A percentile compares a stretch with the other conserved stretches of the same genome.
Conservation (phyloP, 257 asterid genomes). For the Capsicum chinense region DNA sequence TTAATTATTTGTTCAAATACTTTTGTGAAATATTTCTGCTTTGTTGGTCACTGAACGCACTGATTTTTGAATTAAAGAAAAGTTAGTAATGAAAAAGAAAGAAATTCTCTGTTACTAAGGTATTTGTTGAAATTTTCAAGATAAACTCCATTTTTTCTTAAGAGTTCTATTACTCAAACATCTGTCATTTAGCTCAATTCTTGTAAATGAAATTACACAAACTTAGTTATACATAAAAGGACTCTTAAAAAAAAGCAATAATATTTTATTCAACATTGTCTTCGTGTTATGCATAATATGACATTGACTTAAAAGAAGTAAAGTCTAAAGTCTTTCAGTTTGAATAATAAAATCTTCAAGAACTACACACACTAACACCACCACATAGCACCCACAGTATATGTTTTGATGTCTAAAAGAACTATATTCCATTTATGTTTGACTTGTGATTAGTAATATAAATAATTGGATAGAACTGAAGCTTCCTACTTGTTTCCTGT, state of each 20-base stretch:
- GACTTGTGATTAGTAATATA: neutral
- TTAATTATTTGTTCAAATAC: too few species aligned
- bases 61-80: too few species aligned
- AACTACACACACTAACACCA: neutral
- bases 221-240: too few species aligned
- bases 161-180: too few species aligned
- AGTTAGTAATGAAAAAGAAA: too few species aligned
- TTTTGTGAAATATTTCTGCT: too few species aligned
- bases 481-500: conserved; percentile 61
- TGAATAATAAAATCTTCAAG: neutral
- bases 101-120: too few species aligned
- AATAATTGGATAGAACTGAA: conserved; percentile 47
- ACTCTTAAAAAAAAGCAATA: neutral
- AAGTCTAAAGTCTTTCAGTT: neutral
- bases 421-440: conserved; percentile 31
- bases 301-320: conserved; percentile 3
- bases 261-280: neutral
- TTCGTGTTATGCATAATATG: neutral
- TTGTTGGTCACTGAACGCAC: too few species aligned
- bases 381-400: neutral
- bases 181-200: too few species aligned
- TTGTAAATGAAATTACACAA: too few species aligned
- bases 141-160: too few species aligned
- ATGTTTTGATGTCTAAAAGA: conserved; percentile 1
- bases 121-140: too few species aligned